These are phyloP conservation scores for Cercospora sp. DNA, from an alignment of 2,329 filamentous ascomycete species.

Conservation along the genomic window DNA sequence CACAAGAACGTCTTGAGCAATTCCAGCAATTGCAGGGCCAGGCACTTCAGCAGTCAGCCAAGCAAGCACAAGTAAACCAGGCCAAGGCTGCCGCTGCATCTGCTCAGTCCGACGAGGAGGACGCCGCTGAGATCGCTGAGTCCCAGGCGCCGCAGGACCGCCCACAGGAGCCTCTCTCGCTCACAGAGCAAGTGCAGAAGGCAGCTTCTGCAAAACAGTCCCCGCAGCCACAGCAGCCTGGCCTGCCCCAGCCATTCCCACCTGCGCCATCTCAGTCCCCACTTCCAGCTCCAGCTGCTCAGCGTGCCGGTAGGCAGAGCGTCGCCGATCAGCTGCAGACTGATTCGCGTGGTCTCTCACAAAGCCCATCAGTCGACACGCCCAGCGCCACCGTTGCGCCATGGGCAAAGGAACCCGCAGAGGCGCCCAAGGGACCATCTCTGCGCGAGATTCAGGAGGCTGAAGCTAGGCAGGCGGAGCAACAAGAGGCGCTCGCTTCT, in stretches of 20 bases:
- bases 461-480: constrained; percentile 88
- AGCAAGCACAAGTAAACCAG: constrained; percentile 19
- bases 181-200: constrained; percentile 84
- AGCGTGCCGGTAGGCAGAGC: constrained; percentile 73
- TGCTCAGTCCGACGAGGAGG: constrained; percentile 14
- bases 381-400: constrained; percentile 77
- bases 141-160: constrained; percentile 29
- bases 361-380: constrained; percentile 69
- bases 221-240: constrained; percentile 52
- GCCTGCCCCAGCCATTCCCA: constrained; percentile 74
- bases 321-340: constrained; percentile 71
- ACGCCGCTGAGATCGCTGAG: constrained; percentile 19
- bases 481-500: constrained; percentile 78
- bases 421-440: constrained; percentile 79
- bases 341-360: constrained; percentile 70
- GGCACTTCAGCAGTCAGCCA: constrained; percentile 29
- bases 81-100: constrained; percentile 10
- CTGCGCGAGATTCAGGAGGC: constrained; percentile 96
- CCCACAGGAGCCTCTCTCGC: constrained; percentile 60
- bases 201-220: constrained; percentile 63
- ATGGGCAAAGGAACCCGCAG: constrained; percentile 83
- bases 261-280: constrained; percentile 76
- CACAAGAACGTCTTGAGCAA: constrained; percentile 72
- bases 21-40: constrained; percentile 73
- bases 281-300: constrained; percentile 83